Conservation (phyloP, 495 filamentous ascomycete species). For the Penicillium waksmanii region DNA sequence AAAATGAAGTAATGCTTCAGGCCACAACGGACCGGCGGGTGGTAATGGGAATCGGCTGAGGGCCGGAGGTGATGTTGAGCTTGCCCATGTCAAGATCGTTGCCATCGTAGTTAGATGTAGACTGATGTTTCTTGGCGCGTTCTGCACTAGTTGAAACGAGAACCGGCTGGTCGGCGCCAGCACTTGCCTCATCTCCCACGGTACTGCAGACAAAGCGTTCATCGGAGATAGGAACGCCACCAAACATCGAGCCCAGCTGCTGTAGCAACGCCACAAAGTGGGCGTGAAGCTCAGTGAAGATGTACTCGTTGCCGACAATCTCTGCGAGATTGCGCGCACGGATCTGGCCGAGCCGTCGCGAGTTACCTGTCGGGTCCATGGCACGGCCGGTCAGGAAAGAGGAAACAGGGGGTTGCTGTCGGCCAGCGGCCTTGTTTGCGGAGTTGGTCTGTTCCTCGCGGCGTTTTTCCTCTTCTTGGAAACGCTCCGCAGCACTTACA, state of each 20-base stretch:
- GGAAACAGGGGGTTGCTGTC: slow-evolving; percentile 59
- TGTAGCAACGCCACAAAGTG: slow-evolving; percentile 75
- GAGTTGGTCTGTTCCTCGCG: slow-evolving; percentile 46
- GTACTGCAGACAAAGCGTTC: slow-evolving; percentile 50
- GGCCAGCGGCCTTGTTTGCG: slow-evolving; percentile 26
- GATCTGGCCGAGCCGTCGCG: slow-evolving; percentile 55
- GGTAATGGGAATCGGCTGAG: slow-evolving; percentile 49
- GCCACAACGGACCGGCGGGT: slow-evolving; percentile 46
- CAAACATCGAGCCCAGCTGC: slow-evolving; percentile 61
- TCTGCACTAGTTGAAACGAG: slow-evolving; percentile 23
- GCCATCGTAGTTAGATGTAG: slow-evolving; percentile 31
- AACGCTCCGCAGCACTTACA: slow-evolving; percentile 62
- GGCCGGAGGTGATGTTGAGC: slow-evolving; percentile 42
- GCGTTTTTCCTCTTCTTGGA: slow-evolving; percentile 50
- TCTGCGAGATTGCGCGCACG: slow-evolving; percentile 80
- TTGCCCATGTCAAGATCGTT: slow-evolving; percentile 42
- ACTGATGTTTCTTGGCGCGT: slow-evolving; percentile 24
- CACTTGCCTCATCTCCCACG: slow-evolving; percentile 36
- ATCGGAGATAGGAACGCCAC: slow-evolving; percentile 47
- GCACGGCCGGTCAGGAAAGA: slow-evolving; percentile 66
- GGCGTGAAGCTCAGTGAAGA: slow-evolving; percentile 86
- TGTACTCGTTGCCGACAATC: slow-evolving; percentile 80
- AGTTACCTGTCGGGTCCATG: slow-evolving; percentile 60
- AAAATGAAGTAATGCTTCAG: slow-evolving; percentile 22
- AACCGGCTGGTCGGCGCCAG: slow-evolving; percentile 25